These are phyloP conservation scores for Chlorencoelia australis DNA, from an alignment of 2,329 filamentous ascomycete genomes.

Conservation along the genomic window DNA sequence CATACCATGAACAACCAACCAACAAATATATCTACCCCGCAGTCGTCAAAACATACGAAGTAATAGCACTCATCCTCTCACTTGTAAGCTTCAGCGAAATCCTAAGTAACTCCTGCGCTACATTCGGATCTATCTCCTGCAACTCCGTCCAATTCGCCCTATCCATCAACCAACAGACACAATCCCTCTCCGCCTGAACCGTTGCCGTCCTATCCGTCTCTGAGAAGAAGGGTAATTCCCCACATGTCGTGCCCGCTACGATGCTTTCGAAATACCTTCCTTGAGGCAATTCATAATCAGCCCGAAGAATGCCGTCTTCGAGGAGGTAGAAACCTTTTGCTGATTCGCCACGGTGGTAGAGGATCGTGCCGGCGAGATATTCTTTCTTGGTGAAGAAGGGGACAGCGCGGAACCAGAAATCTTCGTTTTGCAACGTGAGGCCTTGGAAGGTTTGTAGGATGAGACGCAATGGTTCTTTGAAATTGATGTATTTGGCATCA, in stretches of 20 bases:
- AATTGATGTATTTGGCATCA: conserved; percentile 66
- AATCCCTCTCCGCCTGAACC: conserved; percentile 71
- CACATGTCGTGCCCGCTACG: conserved; percentile 87
- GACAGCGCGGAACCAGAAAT: conserved; percentile 83
- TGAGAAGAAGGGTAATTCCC: conserved; percentile 92
- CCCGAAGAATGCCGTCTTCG: conserved; percentile 78
- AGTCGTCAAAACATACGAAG: conserved; percentile 36
- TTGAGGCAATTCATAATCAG: conserved; percentile 85
- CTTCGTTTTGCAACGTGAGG: conserved; percentile 74
- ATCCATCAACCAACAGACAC: conserved; percentile 74
- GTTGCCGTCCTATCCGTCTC: conserved; percentile 82
- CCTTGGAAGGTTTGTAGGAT: conserved; percentile 95
- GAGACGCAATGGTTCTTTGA: conserved; percentile 81
- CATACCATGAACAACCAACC: no score
- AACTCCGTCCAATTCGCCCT: conserved; percentile 60
- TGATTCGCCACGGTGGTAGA: conserved; percentile 69
- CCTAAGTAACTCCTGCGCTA: conserved; percentile 74
- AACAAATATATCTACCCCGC: no score
- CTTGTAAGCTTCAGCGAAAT: conserved; percentile 90
- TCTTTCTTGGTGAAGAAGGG: conserved; percentile 65
- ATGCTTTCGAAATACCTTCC: conserved; percentile 85
- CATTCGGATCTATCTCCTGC: conserved; percentile 61
- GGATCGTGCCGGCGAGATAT: conserved; percentile 56
- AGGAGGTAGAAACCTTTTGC: conserved; percentile 84
- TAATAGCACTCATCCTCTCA: conserved; percentile 75